A percentile compares a stretch with the other conserved stretches of the same genome.
Evolutionary conservation across 805 yeast genomes (phyloP).

Genomic region (Spathaspora passalidarum): DNA sequence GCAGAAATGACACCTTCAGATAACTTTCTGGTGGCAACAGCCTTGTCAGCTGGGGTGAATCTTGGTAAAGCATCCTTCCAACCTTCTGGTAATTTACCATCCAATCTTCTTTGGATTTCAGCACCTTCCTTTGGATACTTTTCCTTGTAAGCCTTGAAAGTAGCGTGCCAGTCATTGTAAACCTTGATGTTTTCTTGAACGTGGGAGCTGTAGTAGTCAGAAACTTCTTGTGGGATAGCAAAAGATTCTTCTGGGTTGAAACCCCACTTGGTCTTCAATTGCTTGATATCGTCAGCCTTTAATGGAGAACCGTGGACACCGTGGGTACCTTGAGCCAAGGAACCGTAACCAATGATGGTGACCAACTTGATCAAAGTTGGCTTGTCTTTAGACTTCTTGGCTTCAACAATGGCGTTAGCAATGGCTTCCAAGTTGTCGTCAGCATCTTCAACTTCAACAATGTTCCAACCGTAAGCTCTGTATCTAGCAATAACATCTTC

Average conservation of each 20-base stretch:
- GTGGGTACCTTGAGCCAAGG: constrained; percentile 79
- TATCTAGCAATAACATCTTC: constrained; percentile 86
- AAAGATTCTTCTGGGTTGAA: constrained; percentile 84
- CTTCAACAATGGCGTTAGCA: constrained; percentile 71
- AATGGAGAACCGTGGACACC: constrained; percentile 96
- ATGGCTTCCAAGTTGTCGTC: constrained; percentile 74
- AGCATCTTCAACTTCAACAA: constrained; percentile 73
- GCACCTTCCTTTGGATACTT: constrained; percentile 78
- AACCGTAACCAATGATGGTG: constrained; percentile 95
- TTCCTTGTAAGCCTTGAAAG: constrained; percentile 57
- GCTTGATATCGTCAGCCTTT: constrained; percentile 87
- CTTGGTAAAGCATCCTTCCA: constrained; percentile 80
- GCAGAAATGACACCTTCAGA: constrained; percentile 74
- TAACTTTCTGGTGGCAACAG: constrained; percentile 92
- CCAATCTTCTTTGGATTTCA: constrained; percentile 76
- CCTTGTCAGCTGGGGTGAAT: constrained; percentile 72
- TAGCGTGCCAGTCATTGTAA: constrained; percentile 72
- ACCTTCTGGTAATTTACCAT: constrained; percentile 72
- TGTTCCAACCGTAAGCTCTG: constrained; percentile 94
- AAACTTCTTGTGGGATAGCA: constrained; percentile 79
- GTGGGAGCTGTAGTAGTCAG: constrained; percentile 59
- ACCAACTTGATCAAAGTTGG: constrained; percentile 87
- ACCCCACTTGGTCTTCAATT: constrained; percentile 79
- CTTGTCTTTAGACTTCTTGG: constrained; percentile 73
- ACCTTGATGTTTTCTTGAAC: constrained; percentile 60